Evolutionary conservation across 805 yeast species (phyloP), one percentile per base, ranked within the genome.

Genomic region (Wickerhamiella parazyma): DNA sequence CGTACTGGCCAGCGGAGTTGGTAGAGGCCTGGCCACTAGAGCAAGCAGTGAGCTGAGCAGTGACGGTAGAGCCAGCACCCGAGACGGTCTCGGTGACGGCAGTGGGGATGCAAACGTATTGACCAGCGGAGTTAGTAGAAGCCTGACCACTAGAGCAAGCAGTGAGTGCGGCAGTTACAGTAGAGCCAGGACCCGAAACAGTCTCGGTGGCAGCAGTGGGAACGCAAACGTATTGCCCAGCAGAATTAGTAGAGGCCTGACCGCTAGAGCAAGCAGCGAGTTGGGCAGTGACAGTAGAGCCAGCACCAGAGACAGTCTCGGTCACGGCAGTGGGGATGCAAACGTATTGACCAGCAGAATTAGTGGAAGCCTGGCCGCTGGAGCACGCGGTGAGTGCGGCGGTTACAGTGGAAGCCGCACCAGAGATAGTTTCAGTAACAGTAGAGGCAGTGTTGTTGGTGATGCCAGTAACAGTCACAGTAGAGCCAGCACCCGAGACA

Each of bases 171-270:
- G 28, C 25, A 26, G 48, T 42, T 16, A 33, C 39, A 16, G 48
- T 41, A 21, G 39, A 36, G 28, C 16, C 36, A 18, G 24, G 8
- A 8, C 24, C 24, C 5, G 24, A 21, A 5, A 21, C 24, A 29
- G 49, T 49, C 31, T 47, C 47, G 55, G 49, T 44, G 22, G 24
- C 5, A 8, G 41, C 39, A 4, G 39, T 25, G 33, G 42, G 42
- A 17, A 39, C 31, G 22, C 42, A 39, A 21, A 17, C n/a, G 31
- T 31, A 39, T 9, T 29, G 4, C 11, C 42, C 42, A 19, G 20
- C 9, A 14, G 36, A 21, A 14, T n/a, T 22, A 9, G 19, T 12
- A n/a, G 42, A 18, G 14, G 42, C 3, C 33, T 39, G 20, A 16
- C 36, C 36, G 3, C 6, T 3, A n/a, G 42, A 39, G 19, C 42